A percentile compares a stretch with the other conserved stretches of the same genome.
Evolutionary conservation across 2,329 filamentous ascomycete genomes (phyloP).

Genomic region (Claviceps citrina): DNA sequence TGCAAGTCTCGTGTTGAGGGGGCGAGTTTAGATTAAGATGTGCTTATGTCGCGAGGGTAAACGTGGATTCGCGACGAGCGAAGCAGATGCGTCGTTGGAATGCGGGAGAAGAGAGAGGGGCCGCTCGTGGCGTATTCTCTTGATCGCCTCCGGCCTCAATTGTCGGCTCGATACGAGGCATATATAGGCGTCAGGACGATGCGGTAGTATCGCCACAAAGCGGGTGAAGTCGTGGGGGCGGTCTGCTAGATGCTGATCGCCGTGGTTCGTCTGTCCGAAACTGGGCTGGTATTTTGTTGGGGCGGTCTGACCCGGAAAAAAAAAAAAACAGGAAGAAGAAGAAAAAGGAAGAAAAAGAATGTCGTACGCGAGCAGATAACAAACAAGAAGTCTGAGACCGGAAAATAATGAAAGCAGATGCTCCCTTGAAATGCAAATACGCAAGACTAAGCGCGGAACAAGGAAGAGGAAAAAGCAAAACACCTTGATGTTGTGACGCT

Average conservation of each 20-base stretch:
- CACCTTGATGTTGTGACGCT: too few species aligned
- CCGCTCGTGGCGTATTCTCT: neutral
- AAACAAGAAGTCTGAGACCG: neutral
- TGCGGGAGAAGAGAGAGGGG: neutral
- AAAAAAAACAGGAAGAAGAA: too few species aligned
- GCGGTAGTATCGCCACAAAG: too few species aligned
- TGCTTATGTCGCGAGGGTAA: neutral
- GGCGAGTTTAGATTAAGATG: neutral
- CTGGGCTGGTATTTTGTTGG: neutral
- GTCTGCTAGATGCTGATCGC: too few species aligned
- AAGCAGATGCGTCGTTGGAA: too few species aligned
- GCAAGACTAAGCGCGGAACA: neutral
- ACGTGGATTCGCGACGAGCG: too few species aligned
- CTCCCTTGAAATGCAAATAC: neutral
- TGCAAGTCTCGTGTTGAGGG: neutral
- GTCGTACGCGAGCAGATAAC: neutral
- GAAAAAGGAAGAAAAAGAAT: neutral
- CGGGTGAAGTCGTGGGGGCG: too few species aligned
- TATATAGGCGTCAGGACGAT: neutral
- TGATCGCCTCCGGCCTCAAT: neutral
- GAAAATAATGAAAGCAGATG: neutral
- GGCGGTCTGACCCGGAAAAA: too few species aligned
- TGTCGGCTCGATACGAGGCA: slow-evolving; percentile 11
- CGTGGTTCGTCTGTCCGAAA: too few species aligned
- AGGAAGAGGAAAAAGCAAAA: too few species aligned